Percentiles rank a stretch among this genome's conserved stretches.
phyloP scores from a whole-genome alignment of 164 flowering plant species.

The Stephania yunnanensis region DNA sequence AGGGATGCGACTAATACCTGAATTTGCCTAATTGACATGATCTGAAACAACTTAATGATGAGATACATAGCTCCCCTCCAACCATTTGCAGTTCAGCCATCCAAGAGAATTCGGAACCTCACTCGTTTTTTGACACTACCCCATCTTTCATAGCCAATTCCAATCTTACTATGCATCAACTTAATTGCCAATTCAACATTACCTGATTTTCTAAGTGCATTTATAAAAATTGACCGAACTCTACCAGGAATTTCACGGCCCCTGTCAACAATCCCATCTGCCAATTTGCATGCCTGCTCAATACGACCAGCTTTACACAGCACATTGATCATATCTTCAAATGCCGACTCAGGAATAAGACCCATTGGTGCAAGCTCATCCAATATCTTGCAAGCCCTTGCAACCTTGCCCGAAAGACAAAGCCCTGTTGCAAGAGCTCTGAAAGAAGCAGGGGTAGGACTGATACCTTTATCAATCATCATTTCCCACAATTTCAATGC shows the following conservation, averaged over 20 bases:
- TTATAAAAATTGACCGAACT: constrained; percentile 67
- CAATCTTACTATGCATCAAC: constrained; percentile 90
- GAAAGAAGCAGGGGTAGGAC: constrained; percentile 81
- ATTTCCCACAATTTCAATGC: constrained; percentile 79
- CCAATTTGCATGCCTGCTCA: constrained; percentile 88
- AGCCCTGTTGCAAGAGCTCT: constrained; percentile 86
- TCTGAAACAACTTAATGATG: background rate
- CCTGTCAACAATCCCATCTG: constrained; percentile 89
- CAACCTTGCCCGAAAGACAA: constrained; percentile 85
- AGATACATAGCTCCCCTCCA: background rate
- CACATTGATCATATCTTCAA: constrained; percentile 80
- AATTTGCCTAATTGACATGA: background rate
- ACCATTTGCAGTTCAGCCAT: constrained; percentile 21
- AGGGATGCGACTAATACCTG: background rate
- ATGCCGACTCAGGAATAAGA: constrained; percentile 66
- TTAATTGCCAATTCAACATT: constrained; percentile 78
- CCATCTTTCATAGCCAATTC: constrained; percentile 81
- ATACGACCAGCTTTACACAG: constrained; percentile 80
- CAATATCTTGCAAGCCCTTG: constrained; percentile 76
- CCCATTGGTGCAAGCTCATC: constrained; percentile 68
- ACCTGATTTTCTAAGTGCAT: constrained; percentile 95
- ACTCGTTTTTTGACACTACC: constrained; percentile 80
- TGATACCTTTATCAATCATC: constrained; percentile 93
- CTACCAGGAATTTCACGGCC: constrained; percentile 89
- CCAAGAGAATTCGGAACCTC: constrained; percentile 59